phyloP scores from a whole-genome alignment of 768 basidiomycete genomes.

The Phlebiopsis gigantea region DNA sequence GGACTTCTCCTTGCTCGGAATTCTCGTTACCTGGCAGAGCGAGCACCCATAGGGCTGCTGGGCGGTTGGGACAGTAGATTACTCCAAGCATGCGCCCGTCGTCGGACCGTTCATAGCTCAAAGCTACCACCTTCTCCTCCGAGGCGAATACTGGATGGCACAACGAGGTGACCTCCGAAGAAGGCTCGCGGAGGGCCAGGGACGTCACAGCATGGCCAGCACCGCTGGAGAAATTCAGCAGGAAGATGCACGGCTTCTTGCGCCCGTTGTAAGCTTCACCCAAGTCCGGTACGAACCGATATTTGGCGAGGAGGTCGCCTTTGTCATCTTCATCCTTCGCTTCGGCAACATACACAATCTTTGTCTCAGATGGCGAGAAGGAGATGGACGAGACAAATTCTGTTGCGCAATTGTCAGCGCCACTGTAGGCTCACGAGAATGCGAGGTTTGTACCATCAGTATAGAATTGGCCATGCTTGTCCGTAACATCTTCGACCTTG shows the following conservation, averaged over 20 bases:
- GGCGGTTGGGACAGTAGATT: slow-evolving; percentile 56
- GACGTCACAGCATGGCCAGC: slow-evolving; percentile 2
- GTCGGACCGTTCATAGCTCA: slow-evolving; percentile 53
- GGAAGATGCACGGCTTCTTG: slow-evolving; percentile 46
- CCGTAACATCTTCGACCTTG: slow-evolving; percentile 49
- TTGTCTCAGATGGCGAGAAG: slow-evolving; percentile 49
- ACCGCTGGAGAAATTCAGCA: slow-evolving; percentile 40
- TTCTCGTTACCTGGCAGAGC: slow-evolving; percentile 18
- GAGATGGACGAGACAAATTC: slow-evolving; percentile 47
- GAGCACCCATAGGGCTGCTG: slow-evolving; percentile 52
- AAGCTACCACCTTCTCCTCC: slow-evolving; percentile 42
- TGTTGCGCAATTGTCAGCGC: slow-evolving; percentile 19
- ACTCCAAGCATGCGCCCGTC: slow-evolving; percentile 59
- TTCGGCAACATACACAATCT: slow-evolving; percentile 60
- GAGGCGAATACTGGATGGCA: slow-evolving; percentile 52
- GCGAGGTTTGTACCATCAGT: slow-evolving; percentile 42
- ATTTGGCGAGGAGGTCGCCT: slow-evolving; percentile 33
- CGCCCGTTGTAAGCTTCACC: slow-evolving; percentile 58
- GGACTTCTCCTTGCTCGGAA: slow-evolving; percentile 8
- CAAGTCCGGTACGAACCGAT: slow-evolving; percentile 52
- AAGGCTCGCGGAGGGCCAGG: slow-evolving; percentile 11
- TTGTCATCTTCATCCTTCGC: slow-evolving; percentile 28
- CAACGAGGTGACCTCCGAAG: slow-evolving; percentile 31
- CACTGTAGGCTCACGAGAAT: neutral
- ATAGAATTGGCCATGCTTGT: slow-evolving; percentile 54